These are phyloP conservation scores for Boletales sp. DNA, from an alignment of 768 basidiomycete genomes.

Conservation along the genomic window DNA sequence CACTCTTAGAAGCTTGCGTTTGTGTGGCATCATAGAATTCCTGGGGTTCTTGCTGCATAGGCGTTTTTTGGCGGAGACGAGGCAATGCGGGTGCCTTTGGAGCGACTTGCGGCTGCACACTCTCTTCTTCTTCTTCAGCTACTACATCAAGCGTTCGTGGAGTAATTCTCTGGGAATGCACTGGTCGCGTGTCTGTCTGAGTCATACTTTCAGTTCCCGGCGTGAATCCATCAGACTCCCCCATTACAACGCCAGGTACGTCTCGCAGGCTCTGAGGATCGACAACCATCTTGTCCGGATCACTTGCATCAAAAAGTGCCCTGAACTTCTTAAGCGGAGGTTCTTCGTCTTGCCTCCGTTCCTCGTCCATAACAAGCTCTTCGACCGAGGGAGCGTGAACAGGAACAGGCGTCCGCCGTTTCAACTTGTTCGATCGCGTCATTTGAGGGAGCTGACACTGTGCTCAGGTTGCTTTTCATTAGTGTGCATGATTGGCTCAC, in stretches of 20 bases:
- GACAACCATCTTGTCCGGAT: constrained; percentile 42
- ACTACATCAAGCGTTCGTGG: constrained; percentile 31
- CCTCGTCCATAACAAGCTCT: constrained; percentile 13
- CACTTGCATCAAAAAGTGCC: constrained; percentile 63
- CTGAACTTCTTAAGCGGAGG: constrained; percentile 70
- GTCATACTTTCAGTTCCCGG: constrained; percentile 23
- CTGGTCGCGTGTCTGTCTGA: constrained; percentile 21
- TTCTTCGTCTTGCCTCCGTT: constrained; percentile 27
- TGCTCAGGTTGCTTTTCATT: neutral
- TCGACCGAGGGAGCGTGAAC: constrained; percentile 14
- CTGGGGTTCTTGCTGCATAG: constrained; percentile 1
- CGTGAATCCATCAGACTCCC: constrained; percentile 10
- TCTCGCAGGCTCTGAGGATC: constrained; percentile 17
- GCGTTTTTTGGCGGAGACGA: constrained; percentile 1
- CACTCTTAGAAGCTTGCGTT: constrained; percentile 30
- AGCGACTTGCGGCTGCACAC: constrained; percentile 8
- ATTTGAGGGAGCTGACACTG: constrained; percentile 38
- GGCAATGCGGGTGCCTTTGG: neutral
- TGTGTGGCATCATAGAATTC: neutral
- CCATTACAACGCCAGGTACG: constrained; percentile 7
- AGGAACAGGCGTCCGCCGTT: constrained; percentile 48
- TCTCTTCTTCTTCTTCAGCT: constrained; percentile 59
- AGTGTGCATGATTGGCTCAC: constrained; percentile 10
- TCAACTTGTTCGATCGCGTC: constrained; percentile 42
- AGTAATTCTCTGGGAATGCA: constrained; percentile 1